A percentile compares a stretch with the other conserved stretches of the same genome.
Conservation (phyloP, 176 grass and related monocot species). For the Chloris gayana region DNA sequence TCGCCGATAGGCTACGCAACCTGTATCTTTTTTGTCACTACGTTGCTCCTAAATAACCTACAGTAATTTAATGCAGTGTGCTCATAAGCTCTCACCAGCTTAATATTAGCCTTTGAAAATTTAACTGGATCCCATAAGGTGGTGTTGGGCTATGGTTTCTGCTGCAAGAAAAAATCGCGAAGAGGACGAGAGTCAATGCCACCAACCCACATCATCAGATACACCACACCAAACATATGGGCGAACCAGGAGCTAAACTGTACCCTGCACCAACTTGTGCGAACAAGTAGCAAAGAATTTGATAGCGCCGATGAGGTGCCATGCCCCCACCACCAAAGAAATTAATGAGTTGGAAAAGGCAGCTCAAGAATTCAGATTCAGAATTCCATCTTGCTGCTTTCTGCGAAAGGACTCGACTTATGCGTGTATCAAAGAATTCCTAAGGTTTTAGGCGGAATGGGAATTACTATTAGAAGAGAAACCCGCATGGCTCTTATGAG, state of each 20-base stretch:
- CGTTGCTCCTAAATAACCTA: too few species aligned
- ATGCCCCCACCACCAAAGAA: neutral
- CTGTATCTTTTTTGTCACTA: too few species aligned
- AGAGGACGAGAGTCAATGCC: neutral
- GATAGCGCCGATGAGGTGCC: neutral
- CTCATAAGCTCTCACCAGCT: neutral
- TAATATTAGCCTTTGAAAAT: neutral
- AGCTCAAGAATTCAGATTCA: neutral
- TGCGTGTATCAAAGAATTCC: too few species aligned
- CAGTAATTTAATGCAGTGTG: too few species aligned
- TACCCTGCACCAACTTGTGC: neutral
- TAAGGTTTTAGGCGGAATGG: too few species aligned
- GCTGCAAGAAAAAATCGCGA: neutral
- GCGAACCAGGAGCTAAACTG: neutral
- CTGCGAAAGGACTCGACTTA: neutral
- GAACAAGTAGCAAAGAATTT: neutral
- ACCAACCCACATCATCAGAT: neutral
- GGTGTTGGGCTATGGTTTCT: neutral
- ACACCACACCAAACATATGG: neutral
- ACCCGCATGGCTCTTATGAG: too few species aligned
- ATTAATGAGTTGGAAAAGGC: conserved; percentile 27
- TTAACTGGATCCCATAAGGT: neutral
- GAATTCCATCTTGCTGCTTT: neutral
- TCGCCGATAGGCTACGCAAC: too few species aligned
- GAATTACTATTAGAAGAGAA: too few species aligned